Percentiles rank a stretch among this genome's conserved stretches.
Evolutionary conservation across 2,329 filamentous ascomycete genomes (phyloP).

Genomic region (Lasiodiplodia sp.): DNA sequence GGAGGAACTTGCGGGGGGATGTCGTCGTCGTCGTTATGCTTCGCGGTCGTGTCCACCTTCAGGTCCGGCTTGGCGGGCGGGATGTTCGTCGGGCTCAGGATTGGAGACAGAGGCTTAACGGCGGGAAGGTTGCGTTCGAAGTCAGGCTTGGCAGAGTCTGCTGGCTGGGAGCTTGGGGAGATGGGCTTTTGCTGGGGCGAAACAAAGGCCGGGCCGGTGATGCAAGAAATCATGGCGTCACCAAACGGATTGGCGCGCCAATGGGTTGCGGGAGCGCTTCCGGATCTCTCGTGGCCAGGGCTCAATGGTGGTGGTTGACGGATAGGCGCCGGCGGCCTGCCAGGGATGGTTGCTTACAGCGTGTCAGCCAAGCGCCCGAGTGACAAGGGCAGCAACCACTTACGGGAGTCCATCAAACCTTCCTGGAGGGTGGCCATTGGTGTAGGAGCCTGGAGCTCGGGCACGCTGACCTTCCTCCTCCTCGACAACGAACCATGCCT

Average conservation of each 20-base stretch:
- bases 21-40: slow-evolving; percentile 35
- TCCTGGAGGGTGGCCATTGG: slow-evolving; percentile 49
- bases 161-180: slow-evolving; percentile 15
- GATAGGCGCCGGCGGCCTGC: slow-evolving; percentile 44
- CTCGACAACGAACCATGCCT: slow-evolving; percentile 45
- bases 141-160: slow-evolving; percentile 4
- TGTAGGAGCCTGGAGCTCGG: slow-evolving; percentile 44
- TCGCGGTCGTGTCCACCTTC: slow-evolving; percentile 41
- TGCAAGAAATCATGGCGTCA: slow-evolving; percentile 48
- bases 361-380: slow-evolving; percentile 21
- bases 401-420: slow-evolving; percentile 49
- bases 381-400: slow-evolving; percentile 32
- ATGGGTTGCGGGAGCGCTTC: slow-evolving; percentile 41
- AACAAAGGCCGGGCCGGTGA: slow-evolving; percentile 45
- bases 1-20: slow-evolving; percentile 46
- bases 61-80: slow-evolving; percentile 37
- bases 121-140: slow-evolving; percentile 7
- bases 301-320: slow-evolving; percentile 34
- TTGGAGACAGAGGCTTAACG: slow-evolving; percentile 39
- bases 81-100: slow-evolving; percentile 44
- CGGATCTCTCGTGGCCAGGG: slow-evolving; percentile 48
- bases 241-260: slow-evolving; percentile 50
- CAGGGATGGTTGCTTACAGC: slow-evolving; percentile 48
- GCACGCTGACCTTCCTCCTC: slow-evolving; percentile 50
- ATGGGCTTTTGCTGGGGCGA: slow-evolving; percentile 28